Base-by-base conservation (phyloP, 2,329 filamentous ascomycete genomes). In the Shiraia bambusicola region DNA sequence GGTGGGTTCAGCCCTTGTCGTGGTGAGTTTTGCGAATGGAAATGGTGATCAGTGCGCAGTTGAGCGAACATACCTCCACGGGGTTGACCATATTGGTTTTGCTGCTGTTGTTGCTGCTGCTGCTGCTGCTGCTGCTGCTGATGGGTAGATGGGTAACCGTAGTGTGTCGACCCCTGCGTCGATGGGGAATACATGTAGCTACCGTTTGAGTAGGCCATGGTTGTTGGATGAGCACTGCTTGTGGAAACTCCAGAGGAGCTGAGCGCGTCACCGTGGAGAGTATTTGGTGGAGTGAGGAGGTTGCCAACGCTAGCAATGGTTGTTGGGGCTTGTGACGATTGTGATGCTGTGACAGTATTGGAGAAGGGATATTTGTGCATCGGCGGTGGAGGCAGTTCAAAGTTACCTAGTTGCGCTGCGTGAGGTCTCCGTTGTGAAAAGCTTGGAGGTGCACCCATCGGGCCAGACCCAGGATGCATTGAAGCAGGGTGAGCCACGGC, bases 361-460 rank as follows among this genome's bases (percentile, higher is more conserved):
- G 54, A 64, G 49, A 59, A 69, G 42, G 74, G 68, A 57, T 77
- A 79, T 64, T 80, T 81, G 56, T 78, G 63, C 59, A 79, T 72
- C 36, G 79, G 76, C 54, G 82, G 82, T 39, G 84, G 81, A 37
- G 64, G 51, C 36, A 88, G 78, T 61, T 86, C 82, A 63, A 88
- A 87, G 54, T 72, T 78, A 43, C 85, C 84, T 49, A 90, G 77
- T 56, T 79, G 79, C 43, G 80, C 81, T 49, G 85, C 82, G 61
- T 84, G 84, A 61, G 83, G 80, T 68, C 86, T 81, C 60, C 86
- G 80, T 67, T 83, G 78, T 55, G 83, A 81, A 65, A 90, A 83
- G 72, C 84, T 86, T 63, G 78, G 76, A 57, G 79, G 76, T 59
- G 76, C 73, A 67, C 76, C 76, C 72, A 84, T 77, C 66, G 73